Evolutionary conservation across 495 filamentous ascomycete species (phyloP).

Genomic region (Tuber brumale): DNA sequence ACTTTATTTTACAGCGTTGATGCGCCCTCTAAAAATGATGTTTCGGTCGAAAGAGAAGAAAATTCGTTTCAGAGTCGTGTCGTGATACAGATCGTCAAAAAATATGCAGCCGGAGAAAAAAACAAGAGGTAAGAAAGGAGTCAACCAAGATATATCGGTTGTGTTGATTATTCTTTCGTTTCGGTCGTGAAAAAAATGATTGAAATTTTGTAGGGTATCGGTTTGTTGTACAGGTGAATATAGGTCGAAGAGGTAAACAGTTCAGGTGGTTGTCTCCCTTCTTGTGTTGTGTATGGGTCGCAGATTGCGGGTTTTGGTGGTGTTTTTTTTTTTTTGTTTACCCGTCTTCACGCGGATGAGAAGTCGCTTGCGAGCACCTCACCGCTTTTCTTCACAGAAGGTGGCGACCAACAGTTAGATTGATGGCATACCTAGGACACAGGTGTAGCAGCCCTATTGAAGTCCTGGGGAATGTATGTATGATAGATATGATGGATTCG

Average conservation of each 20-base stretch:
- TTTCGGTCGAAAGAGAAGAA: slow-evolving; percentile 33
- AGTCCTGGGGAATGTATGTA: slow-evolving; percentile 21
- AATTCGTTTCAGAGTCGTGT: slow-evolving; percentile 38
- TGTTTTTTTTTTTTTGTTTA: slow-evolving; percentile 24
- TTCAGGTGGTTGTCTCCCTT: slow-evolving; percentile 9
- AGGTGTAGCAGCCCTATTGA: slow-evolving; percentile 29
- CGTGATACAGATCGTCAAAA: slow-evolving; percentile 38
- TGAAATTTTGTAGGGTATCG: slow-evolving; percentile 26
- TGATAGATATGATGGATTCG: slow-evolving; percentile 23
- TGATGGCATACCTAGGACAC: slow-evolving; percentile 32
- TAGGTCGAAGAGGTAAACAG: neutral
- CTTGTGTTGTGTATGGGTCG: neutral
- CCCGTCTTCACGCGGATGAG: slow-evolving; percentile 20
- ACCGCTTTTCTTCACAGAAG: slow-evolving; percentile 32
- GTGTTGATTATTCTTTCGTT: slow-evolving; percentile 31
- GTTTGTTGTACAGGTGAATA: slow-evolving; percentile 22
- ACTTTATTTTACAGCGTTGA: slow-evolving; percentile 23
- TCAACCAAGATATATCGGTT: slow-evolving; percentile 23
- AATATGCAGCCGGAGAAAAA: slow-evolving; percentile 16
- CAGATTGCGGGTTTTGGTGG: neutral
- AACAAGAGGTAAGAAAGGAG: slow-evolving; percentile 32
- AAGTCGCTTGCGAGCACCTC: slow-evolving; percentile 29
- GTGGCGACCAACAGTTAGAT: slow-evolving; percentile 33
- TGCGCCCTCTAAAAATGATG: slow-evolving; percentile 26
- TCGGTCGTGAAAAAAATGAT: slow-evolving; percentile 23